A percentile compares a stretch with the other conserved stretches of the same genome.
Conservation (phyloP, 2,329 filamentous ascomycete genomes). For the Passalora sequoiae region DNA sequence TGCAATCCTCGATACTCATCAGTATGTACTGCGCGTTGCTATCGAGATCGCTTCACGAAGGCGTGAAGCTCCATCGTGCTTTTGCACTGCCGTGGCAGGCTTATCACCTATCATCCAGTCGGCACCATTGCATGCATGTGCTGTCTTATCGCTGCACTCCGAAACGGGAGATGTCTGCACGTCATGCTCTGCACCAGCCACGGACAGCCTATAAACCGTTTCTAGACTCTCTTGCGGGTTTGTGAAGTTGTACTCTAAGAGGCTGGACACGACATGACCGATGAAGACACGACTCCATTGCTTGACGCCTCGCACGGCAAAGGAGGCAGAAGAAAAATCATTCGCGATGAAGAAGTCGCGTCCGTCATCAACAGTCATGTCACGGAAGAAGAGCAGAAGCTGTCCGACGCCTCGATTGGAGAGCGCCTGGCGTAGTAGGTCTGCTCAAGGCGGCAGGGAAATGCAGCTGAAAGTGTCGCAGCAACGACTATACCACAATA, state of each 20-base stretch:
- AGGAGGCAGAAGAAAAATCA: constrained; percentile 9
- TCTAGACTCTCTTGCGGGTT: neutral
- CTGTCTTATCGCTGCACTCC: constrained; percentile 2
- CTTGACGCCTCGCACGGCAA: constrained; percentile 28
- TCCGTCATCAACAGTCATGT: constrained; percentile 42
- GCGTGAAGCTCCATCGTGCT: too few species aligned
- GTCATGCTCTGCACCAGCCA: too few species aligned
- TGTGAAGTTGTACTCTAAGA: neutral
- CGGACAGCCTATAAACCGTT: too few species aligned
- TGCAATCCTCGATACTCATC: too few species aligned
- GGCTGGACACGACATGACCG: constrained; percentile 7
- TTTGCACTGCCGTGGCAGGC: too few species aligned
- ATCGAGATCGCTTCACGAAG: too few species aligned
- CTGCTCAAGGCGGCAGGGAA: neutral
- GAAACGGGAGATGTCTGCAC: constrained; percentile 4
- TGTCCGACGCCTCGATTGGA: constrained; percentile 45
- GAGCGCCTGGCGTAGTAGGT: constrained; percentile 50
- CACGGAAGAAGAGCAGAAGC: constrained; percentile 47
- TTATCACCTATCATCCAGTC: constrained; percentile 7
- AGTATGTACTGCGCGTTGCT: too few species aligned
- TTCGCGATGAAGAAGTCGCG: constrained; percentile 38
- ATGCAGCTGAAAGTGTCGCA: neutral
- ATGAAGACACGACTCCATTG: constrained; percentile 34
- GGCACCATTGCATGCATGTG: neutral
- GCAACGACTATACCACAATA: constrained; percentile 57